Evolutionary conservation across 352 stramenopile species (phyloP).

Genomic region (Stramenopiles sp.): DNA sequence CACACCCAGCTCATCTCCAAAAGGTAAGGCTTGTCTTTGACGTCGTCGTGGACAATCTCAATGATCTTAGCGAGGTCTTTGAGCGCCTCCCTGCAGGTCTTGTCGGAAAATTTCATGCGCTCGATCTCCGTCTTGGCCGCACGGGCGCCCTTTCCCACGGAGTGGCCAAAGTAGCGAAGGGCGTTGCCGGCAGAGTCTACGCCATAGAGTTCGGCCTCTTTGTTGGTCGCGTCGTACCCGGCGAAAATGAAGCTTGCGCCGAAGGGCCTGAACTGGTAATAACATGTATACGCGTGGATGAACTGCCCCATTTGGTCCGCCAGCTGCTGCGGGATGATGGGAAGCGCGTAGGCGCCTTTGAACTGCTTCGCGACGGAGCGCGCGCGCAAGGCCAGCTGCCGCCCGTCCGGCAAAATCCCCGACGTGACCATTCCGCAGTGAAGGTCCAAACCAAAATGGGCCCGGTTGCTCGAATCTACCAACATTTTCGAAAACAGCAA

Average conservation of each 20-base stretch:
- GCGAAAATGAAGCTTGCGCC: conserved; percentile 82
- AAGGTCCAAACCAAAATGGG: conserved; percentile 62
- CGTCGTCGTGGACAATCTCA: conserved; percentile 81
- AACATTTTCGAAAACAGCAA: conserved; percentile 75
- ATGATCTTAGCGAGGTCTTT: conserved; percentile 96
- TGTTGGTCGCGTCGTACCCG: conserved; percentile 74
- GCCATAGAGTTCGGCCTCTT: conserved; percentile 65
- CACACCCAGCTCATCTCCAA: conserved; percentile 93
- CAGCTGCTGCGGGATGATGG: conserved; percentile 72
- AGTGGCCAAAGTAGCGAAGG: conserved; percentile 77
- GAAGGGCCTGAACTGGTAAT: conserved; percentile 88
- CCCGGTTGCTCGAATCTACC: conserved; percentile 56
- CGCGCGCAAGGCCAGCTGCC: conserved; percentile 82
- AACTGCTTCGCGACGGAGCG: conserved; percentile 80
- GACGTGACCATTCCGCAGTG: conserved; percentile 64
- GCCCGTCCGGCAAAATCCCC: conserved; percentile 78
- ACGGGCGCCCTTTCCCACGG: conserved; percentile 89
- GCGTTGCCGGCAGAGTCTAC: conserved; percentile 61
- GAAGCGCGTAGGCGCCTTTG: conserved; percentile 84
- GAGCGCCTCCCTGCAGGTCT: conserved; percentile 81
- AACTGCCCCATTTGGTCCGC: conserved; percentile 82
- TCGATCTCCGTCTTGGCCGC: conserved; percentile 97
- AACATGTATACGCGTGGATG: conserved; percentile 96
- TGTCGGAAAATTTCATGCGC: conserved; percentile 82
- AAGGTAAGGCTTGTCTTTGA: conserved; percentile 93